These are phyloP conservation scores for Amniculicola lignicola DNA, from an alignment of 495 filamentous ascomycete species.

Conservation along the genomic window DNA sequence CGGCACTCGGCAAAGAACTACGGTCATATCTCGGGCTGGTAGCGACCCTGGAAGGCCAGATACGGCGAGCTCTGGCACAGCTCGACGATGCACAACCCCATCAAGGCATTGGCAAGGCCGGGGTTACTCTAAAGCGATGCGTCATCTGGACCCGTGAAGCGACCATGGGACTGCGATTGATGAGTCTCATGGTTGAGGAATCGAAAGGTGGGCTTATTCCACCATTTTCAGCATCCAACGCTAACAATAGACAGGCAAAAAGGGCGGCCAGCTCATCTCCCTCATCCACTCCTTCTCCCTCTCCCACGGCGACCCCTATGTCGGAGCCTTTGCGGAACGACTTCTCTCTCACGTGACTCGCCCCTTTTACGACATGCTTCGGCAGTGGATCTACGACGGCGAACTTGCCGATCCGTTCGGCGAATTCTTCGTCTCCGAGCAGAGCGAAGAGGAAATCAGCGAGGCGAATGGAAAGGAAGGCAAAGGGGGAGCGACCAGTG, in stretches of 20 bases:
- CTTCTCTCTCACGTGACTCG: slow-evolving; percentile 86
- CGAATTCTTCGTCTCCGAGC: slow-evolving; percentile 93
- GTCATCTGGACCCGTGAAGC: slow-evolving; percentile 97
- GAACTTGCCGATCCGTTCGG: slow-evolving; percentile 93
- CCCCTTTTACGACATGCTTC: slow-evolving; percentile 94
- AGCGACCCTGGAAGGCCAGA: slow-evolving; percentile 90
- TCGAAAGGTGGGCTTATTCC: slow-evolving; percentile 60
- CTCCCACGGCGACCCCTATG: slow-evolving; percentile 92
- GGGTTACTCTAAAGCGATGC: slow-evolving; percentile 94
- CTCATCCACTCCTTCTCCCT: slow-evolving; percentile 90
- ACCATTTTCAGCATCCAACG: not conserved
- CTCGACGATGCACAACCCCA: slow-evolving; percentile 62
- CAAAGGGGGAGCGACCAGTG: slow-evolving; percentile 67
- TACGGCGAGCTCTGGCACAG: slow-evolving; percentile 70
- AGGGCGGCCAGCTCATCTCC: slow-evolving; percentile 90
- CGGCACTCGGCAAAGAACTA: slow-evolving; percentile 79
- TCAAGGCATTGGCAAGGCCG: slow-evolving; percentile 72
- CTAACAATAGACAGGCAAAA: slow-evolving; percentile 54
- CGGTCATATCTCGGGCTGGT: slow-evolving; percentile 90
- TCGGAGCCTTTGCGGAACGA: slow-evolving; percentile 89
- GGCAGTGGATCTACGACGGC: slow-evolving; percentile 97
- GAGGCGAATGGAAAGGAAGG: slow-evolving; percentile 42
- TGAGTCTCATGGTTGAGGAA: slow-evolving; percentile 92
- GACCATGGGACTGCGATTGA: slow-evolving; percentile 90
- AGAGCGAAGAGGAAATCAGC: slow-evolving; percentile 52